phyloP scores from a whole-genome alignment of 306 rosid species.

The Ziziphus jujuba region DNA sequence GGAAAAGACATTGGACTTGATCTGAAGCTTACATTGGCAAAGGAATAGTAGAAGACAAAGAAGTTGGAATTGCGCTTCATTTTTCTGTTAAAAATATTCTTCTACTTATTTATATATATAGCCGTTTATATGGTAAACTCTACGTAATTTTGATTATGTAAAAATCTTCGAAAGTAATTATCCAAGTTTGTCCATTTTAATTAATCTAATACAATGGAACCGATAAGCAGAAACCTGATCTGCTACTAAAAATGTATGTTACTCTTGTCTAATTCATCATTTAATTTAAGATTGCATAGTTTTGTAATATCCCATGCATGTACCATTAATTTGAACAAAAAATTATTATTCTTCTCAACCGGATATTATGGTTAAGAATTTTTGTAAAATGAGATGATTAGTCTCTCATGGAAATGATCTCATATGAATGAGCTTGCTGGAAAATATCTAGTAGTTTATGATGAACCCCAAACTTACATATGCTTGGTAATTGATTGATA shows the following conservation, averaged over 20 bases:
- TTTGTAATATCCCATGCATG: background rate
- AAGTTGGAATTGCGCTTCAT: background rate
- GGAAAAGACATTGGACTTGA: slow-evolving; percentile 84
- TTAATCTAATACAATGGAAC: too few species aligned
- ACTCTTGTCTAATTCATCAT: background rate
- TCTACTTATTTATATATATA: too few species aligned
- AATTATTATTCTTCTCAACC: background rate
- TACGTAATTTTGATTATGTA: too few species aligned
- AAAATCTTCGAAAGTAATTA: too few species aligned
- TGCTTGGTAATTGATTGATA: too few species aligned
- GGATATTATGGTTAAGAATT: background rate
- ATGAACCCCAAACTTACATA: too few species aligned
- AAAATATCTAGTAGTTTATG: too few species aligned
- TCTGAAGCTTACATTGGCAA: slow-evolving; percentile 42
- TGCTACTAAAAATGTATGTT: background rate
- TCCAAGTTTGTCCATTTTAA: too few species aligned
- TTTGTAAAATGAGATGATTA: background rate
- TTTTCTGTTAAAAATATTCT: too few species aligned
- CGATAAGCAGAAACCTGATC: background rate
- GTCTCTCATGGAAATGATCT: too few species aligned
- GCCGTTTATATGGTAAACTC: too few species aligned
- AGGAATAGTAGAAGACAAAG: slow-evolving; percentile 31
- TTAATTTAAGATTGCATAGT: background rate
- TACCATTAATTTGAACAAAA: background rate
- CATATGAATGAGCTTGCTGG: too few species aligned